Evolutionary conservation across 768 basidiomycete species (phyloP).

Genomic region (Amanita rimosa): DNA sequence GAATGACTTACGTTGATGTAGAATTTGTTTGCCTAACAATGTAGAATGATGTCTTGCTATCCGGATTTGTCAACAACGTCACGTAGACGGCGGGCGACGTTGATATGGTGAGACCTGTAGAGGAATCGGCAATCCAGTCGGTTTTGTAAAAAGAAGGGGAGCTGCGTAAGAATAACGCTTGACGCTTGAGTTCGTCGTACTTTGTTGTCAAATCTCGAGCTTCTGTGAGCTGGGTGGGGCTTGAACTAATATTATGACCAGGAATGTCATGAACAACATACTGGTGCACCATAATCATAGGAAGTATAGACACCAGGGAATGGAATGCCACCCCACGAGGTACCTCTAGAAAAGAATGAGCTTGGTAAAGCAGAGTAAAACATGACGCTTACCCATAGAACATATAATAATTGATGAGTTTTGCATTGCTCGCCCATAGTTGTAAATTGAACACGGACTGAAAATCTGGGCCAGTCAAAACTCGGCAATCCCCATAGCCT

Average conservation of each 20-base stretch:
- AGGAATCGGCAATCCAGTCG: conserved; percentile 56
- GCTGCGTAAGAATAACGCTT: conserved; percentile 70
- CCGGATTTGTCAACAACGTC: conserved; percentile 58
- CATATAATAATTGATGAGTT: conserved; percentile 82
- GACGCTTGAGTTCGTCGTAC: conserved; percentile 67
- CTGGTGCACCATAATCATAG: conserved; percentile 73
- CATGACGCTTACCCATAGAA: conserved; percentile 46
- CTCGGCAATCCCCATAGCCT: conserved; percentile 56
- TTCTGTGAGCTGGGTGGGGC: conserved; percentile 41
- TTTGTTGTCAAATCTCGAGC: conserved; percentile 55
- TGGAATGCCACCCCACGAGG: conserved; percentile 76
- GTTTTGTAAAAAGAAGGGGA: conserved; percentile 76
- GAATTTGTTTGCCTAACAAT: conserved; percentile 59
- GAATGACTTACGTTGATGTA: conserved; percentile 47
- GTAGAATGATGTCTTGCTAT: conserved; percentile 55
- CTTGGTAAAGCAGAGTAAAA: not conserved
- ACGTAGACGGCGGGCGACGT: conserved; percentile 40
- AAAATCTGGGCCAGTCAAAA: conserved; percentile 63
- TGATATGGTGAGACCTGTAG: conserved; percentile 29
- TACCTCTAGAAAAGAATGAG: conserved; percentile 39
- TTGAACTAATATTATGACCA: not conserved
- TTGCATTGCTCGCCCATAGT: conserved; percentile 74
- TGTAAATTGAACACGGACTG: conserved; percentile 71
- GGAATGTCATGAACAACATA: conserved; percentile 11
- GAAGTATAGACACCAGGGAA: conserved; percentile 71